These are phyloP conservation scores for Aspergillus sp. DNA, from an alignment of 2,329 filamentous ascomycete species.

Conservation along the genomic window DNA sequence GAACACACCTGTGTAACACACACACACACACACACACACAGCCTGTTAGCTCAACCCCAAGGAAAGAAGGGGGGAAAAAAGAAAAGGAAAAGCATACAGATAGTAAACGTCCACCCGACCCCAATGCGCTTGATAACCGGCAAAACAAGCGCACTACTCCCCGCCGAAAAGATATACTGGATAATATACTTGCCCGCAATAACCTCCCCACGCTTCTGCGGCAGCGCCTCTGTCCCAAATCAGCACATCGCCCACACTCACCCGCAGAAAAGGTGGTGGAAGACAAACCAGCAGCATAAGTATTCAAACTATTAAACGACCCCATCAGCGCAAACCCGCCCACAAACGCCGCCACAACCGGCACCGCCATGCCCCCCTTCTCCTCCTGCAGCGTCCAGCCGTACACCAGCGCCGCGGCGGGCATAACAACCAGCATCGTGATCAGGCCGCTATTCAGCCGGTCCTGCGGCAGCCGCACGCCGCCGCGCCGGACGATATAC, in stretches of 20 bases:
- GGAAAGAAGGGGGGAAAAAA: slow-evolving; percentile 44
- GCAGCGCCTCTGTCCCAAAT: slow-evolving; percentile 39
- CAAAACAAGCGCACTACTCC: slow-evolving; percentile 66
- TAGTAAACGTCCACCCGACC: slow-evolving; percentile 77
- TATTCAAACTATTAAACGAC: slow-evolving; percentile 72
- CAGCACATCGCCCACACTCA: background rate
- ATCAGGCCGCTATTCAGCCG: slow-evolving; percentile 58
- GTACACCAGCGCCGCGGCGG: slow-evolving; percentile 64
- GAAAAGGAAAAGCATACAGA: slow-evolving; percentile 45
- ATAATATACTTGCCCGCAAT: slow-evolving; percentile 77
- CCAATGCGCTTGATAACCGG: slow-evolving; percentile 70
- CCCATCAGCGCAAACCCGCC: slow-evolving; percentile 71
- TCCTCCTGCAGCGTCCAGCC: slow-evolving; percentile 61
- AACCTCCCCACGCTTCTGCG: slow-evolving; percentile 61
- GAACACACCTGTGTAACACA: slow-evolving; percentile 30
- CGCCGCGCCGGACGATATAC: slow-evolving; percentile 59
- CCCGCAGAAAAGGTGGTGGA: background rate
- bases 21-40: too few relatives aligned
- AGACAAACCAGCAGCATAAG: slow-evolving; percentile 51
- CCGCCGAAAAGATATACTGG: slow-evolving; percentile 71
- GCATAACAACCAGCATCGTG: slow-evolving; percentile 58
- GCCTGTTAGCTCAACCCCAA: background rate
- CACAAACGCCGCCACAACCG: slow-evolving; percentile 69
- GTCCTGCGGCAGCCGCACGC: slow-evolving; percentile 65
- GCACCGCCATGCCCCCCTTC: slow-evolving; percentile 54